Conservation (phyloP, 331 rosid species). For the Erythrophleum ivorense region DNA sequence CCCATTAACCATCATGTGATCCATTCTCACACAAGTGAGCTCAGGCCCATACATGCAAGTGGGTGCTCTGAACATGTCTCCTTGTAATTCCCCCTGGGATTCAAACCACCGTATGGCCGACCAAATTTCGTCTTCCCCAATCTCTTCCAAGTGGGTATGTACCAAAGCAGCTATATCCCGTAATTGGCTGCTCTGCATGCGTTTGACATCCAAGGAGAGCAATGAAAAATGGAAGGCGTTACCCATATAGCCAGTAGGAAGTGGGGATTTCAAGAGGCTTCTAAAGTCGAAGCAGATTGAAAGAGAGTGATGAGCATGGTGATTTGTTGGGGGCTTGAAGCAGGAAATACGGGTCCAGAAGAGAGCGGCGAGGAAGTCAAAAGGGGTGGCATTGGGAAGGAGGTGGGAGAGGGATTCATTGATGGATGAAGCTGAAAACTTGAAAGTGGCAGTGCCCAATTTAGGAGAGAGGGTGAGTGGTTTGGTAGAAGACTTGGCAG, state of each 20-base stretch:
- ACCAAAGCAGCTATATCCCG: constrained; percentile 41
- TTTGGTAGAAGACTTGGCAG: constrained; percentile 32
- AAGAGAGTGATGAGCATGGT: constrained; percentile 39
- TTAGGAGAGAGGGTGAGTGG: constrained; percentile 9
- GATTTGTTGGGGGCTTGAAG: constrained; percentile 33
- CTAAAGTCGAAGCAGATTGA: constrained; percentile 62
- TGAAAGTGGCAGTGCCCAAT: constrained; percentile 63
- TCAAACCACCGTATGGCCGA: constrained; percentile 49
- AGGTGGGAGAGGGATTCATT: constrained; percentile 39
- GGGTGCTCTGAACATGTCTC: constrained; percentile 39
- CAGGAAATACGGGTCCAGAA: constrained; percentile 57
- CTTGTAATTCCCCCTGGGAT: constrained; percentile 37
- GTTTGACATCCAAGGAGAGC: constrained; percentile 35
- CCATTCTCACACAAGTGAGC: constrained; percentile 68
- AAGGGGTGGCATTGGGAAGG: constrained; percentile 54
- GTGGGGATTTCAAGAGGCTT: constrained; percentile 36
- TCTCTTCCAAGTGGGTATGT: constrained; percentile 47
- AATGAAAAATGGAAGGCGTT: constrained; percentile 68
- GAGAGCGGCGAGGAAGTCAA: constrained; percentile 66
- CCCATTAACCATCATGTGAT: constrained; percentile 49
- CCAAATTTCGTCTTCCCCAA: constrained; percentile 50
- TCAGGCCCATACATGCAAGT: constrained; percentile 60
- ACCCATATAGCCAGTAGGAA: constrained; percentile 57
- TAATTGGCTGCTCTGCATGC: constrained; percentile 16
- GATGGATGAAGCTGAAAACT: constrained; percentile 54